Evolutionary conservation across 2,329 filamentous ascomycete species (phyloP).

Genomic region (Bertia moriformis): DNA sequence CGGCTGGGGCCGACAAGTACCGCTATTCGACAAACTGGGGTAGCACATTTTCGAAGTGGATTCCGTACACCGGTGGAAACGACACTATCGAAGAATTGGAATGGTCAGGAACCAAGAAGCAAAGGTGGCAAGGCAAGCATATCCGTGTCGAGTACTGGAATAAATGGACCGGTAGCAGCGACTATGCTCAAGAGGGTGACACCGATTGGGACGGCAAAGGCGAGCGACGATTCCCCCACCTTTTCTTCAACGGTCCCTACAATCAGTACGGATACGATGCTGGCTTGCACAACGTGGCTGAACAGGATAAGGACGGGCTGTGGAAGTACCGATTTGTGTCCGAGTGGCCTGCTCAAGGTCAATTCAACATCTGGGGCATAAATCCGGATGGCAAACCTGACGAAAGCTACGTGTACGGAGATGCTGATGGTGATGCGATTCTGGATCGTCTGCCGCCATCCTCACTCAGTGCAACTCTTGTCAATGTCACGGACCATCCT

Average conservation of each 20-base stretch:
- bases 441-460: constrained; percentile 47
- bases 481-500: constrained; percentile 43
- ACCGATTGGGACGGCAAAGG: constrained; percentile 19
- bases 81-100: constrained; percentile 26
- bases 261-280: constrained; percentile 51
- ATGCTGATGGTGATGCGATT: constrained; percentile 43
- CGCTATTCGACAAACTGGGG: constrained; percentile 50
- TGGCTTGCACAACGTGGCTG: constrained; percentile 37
- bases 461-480: constrained; percentile 33
- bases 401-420: constrained; percentile 40
- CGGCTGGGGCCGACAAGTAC: constrained; percentile 45
- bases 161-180: constrained; percentile 38
- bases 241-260: constrained; percentile 46
- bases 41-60: constrained; percentile 42
- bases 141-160: constrained; percentile 51
- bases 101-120: constrained; percentile 42
- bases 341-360: constrained; percentile 47
- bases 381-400: constrained; percentile 48
- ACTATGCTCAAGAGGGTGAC: constrained; percentile 46
- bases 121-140: constrained; percentile 46
- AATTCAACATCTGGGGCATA: constrained; percentile 54
- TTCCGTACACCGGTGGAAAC: constrained; percentile 34
- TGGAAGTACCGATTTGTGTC: constrained; percentile 48
- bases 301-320: constrained; percentile 26
- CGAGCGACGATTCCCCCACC: constrained; percentile 40